Conservation (phyloP, 192 early-diverging fungal genomes). For the Powellomyces hirtus region DNA sequence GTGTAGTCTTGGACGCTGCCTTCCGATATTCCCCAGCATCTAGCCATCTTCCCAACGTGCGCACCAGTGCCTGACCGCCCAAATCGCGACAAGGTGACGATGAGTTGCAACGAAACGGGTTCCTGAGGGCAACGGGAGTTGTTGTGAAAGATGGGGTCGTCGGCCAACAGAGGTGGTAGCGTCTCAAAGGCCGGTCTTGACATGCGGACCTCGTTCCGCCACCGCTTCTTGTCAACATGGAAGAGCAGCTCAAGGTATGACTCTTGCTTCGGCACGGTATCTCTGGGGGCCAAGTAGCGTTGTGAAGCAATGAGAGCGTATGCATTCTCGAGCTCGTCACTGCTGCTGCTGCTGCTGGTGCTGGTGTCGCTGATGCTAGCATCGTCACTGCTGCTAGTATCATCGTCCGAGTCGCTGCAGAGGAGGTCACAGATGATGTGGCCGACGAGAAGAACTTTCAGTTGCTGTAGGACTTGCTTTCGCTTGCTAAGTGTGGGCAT, state of each 20-base stretch:
- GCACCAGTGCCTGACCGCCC: not conserved
- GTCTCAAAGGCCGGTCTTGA: not conserved
- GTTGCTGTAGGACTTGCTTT: too few species aligned
- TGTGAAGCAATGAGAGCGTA: not conserved
- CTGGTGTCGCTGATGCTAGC: too few species aligned
- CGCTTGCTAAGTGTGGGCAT: too few species aligned
- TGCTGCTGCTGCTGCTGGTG: too few species aligned
- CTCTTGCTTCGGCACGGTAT: not conserved
- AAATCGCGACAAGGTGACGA: not conserved
- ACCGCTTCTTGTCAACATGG: not conserved
- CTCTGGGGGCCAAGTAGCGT: not conserved
- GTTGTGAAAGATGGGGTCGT: slow-evolving; percentile 4
- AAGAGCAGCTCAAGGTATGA: not conserved
- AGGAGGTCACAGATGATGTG: too few species aligned
- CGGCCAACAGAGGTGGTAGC: not conserved
- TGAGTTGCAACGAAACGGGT: too few species aligned
- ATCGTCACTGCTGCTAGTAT: too few species aligned
- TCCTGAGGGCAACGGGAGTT: not conserved
- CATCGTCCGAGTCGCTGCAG: too few species aligned
- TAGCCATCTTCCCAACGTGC: not conserved
- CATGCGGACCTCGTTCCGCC: not conserved
- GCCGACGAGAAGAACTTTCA: too few species aligned
- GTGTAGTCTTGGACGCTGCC: not conserved
- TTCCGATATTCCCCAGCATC: not conserved
- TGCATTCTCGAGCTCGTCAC: not conserved